These are phyloP conservation scores for Carex kokanica DNA, from an alignment of 176 grass and related monocot genomes.

Conservation along the genomic window DNA sequence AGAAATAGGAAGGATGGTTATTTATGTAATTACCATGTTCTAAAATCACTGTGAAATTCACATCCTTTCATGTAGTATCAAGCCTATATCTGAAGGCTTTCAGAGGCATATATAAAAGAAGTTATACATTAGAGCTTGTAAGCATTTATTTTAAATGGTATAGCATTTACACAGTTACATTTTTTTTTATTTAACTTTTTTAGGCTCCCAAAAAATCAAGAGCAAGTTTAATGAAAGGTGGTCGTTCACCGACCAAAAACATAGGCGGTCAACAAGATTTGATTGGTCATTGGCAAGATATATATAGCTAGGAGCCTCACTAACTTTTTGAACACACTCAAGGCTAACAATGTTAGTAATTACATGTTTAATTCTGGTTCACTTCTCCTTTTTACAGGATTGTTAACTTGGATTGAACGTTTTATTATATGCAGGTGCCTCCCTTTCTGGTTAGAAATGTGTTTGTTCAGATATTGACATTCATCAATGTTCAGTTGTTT, in stretches of 20 bases:
- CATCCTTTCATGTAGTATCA: background rate
- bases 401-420: background rate
- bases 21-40: background rate
- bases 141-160: background rate
- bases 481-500: conserved; percentile 96
- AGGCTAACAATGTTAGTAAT: conserved; percentile 81
- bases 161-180: background rate
- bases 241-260: conserved; percentile 67
- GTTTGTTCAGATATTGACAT: conserved; percentile 99
- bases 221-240: conserved; percentile 89
- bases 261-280: conserved; percentile 70
- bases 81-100: background rate
- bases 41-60: background rate
- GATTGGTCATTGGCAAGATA: conserved; percentile 99
- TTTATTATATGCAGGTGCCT: conserved; percentile 62
- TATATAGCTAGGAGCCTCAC: conserved; percentile 92
- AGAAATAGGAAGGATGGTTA: background rate
- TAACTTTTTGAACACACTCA: conserved; percentile 82
- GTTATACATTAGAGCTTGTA: background rate
- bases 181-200: background rate
- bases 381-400: conserved; percentile 2
- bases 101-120: background rate
- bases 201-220: conserved; percentile 94
- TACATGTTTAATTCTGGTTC: conserved; percentile 21
- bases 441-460: conserved; percentile 97